Base-by-base conservation (phyloP, 352 stramenopile species). In the Lagenidium sp. region DNA sequence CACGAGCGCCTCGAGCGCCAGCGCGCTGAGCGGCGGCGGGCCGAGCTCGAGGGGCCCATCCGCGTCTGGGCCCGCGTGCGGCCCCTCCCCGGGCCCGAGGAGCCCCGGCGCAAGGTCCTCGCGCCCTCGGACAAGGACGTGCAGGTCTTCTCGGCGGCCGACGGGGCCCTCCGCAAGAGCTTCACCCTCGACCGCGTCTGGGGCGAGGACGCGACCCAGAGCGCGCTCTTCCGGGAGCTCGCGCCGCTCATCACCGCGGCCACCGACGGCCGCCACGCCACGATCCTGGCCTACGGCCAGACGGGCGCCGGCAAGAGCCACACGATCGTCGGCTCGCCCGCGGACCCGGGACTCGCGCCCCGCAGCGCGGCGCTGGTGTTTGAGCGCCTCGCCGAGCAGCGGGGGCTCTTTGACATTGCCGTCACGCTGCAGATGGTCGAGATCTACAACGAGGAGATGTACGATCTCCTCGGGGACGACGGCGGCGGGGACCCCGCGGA, bases 201-300 rank as follows among this genome's bases (percentile, higher is more conserved):
- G 13, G 72, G 65, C 20, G 84, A 95, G 30, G 68, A 86, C 31
- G 24, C 41, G 19, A 46, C 53, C 78, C 44, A 72, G 50, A 41
- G 73, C 11, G 70, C 95, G 50, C 68, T 98, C 21, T 98, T 95
- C 60, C 73, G 85, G n/a, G 88, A 96, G 41, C 79, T 97, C 21
- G 75, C 84, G 47, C 89, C 89, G 36, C 69, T 98, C 6, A 85
- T 98, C 8, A 65, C 75, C 37, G 76, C 80, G 6, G 84, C 83
- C 0, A 47, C 97, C 13, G 88, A 97, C 49, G 95, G 95, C 23
- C 90, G 82, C 48, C 89, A 97, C 57, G 86, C 95, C 8, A 97
- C 85, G 47, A 75, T 99, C 28, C 97, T 99, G 57, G 93, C 94
- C 1, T 98, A 98, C 64, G 95, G 95, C 2, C 96, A 75, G 63